Conservation (phyloP, 129 eudicot species). For the Dittrichia graveolens region DNA sequence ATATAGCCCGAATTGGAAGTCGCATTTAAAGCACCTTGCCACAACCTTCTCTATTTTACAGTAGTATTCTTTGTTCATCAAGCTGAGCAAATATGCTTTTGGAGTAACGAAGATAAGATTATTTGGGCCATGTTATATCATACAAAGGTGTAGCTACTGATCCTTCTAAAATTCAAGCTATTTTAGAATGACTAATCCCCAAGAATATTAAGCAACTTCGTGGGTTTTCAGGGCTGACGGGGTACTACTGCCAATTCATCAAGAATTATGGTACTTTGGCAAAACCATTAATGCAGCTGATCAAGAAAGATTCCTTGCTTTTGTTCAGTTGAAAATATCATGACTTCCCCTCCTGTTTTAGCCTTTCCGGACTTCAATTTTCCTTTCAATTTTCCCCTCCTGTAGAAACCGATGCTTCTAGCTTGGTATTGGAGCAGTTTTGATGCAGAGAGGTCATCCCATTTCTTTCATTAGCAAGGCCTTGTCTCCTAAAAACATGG, state of each 20-base stretch:
- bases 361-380: neutral
- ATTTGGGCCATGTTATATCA: neutral
- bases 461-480: constrained; percentile 1
- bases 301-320: neutral
- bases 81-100: neutral
- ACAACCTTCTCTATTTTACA: neutral
- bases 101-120: neutral
- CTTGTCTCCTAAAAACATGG: neutral
- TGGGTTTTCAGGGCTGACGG: neutral
- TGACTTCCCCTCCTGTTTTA: neutral
- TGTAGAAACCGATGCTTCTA: neutral
- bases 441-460: neutral
- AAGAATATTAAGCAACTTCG: neutral
- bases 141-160: neutral
- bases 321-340: neutral
- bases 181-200: neutral
- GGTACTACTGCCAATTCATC: neutral
- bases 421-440: neutral
- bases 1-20: neutral
- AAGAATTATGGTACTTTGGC: neutral
- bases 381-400: too few relatives aligned
- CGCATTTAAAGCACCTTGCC: neutral
- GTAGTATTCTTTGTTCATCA: neutral
- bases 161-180: too few relatives aligned
- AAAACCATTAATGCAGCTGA: neutral